phyloP scores from a whole-genome alignment of 2,329 filamentous ascomycete genomes.

The Calonectria hongkongensis region DNA sequence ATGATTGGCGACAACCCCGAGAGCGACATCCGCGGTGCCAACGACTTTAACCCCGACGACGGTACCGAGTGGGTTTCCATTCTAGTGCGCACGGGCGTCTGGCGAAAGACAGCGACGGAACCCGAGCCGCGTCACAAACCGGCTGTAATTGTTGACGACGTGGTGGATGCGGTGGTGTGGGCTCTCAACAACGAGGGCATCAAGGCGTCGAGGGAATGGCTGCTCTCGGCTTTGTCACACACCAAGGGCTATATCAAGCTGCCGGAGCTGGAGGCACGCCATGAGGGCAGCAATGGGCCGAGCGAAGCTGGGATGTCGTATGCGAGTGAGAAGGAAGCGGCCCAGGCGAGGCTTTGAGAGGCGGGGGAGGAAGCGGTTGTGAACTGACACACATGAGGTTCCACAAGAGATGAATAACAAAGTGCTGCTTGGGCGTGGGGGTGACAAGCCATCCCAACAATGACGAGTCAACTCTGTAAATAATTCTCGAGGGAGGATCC shows the following conservation, averaged over 20 bases:
- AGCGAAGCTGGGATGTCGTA: slow-evolving; percentile 37
- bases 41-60: slow-evolving; percentile 79
- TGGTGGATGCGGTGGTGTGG: slow-evolving; percentile 85
- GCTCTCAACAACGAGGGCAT: slow-evolving; percentile 76
- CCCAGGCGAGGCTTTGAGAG: slow-evolving; percentile 45
- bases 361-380: background rate
- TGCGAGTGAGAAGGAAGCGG: slow-evolving; percentile 51
- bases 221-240: slow-evolving; percentile 54
- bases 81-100: slow-evolving; percentile 88
- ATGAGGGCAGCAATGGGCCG: slow-evolving; percentile 11
- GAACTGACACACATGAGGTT: slow-evolving; percentile 15
- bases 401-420: slow-evolving; percentile 12
- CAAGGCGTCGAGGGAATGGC: slow-evolving; percentile 59
- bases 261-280: slow-evolving; percentile 45
- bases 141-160: slow-evolving; percentile 81
- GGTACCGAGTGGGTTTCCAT: slow-evolving; percentile 87
- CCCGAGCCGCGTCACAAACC: slow-evolving; percentile 76
- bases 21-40: slow-evolving; percentile 92
- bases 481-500: slow-evolving; percentile 18
- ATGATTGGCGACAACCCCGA: slow-evolving; percentile 96
- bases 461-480: slow-evolving; percentile 30
- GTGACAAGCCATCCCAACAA: slow-evolving; percentile 4
- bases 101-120: slow-evolving; percentile 64
- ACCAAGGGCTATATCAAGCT: slow-evolving; percentile 54
- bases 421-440: slow-evolving; percentile 33